phyloP scores from a whole-genome alignment of 345 rosid species.

The Ceriops tagal region DNA sequence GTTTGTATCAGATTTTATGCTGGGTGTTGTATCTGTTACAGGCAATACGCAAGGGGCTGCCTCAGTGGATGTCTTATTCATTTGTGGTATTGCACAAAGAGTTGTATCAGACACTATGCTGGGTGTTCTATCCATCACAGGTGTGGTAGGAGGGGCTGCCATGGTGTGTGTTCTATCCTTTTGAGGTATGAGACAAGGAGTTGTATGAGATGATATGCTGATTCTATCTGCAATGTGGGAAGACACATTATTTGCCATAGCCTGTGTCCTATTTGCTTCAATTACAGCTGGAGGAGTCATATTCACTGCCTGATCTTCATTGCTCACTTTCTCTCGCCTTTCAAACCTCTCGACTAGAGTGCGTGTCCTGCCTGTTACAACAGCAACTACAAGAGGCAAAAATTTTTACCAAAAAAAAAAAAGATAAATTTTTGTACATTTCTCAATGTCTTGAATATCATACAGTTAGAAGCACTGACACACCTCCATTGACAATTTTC shows the following conservation, averaged over 20 bases:
- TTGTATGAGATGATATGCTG: background rate
- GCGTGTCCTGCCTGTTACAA: slow-evolving; percentile 85
- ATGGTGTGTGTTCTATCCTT: slow-evolving; percentile 1
- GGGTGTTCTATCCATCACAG: slow-evolving; percentile 23
- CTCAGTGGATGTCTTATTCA: background rate
- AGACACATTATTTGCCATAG: slow-evolving; percentile 2
- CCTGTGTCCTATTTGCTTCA: slow-evolving; percentile 3
- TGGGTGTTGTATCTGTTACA: background rate
- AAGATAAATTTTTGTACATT: slow-evolving; percentile 21
- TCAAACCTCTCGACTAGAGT: slow-evolving; percentile 91
- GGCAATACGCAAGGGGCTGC: background rate
- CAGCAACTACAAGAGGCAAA: slow-evolving; percentile 67
- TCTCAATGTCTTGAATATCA: slow-evolving; percentile 13
- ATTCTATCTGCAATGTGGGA: slow-evolving; percentile 6
- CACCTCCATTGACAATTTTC: slow-evolving; percentile 92
- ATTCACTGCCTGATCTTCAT: slow-evolving; percentile 39
- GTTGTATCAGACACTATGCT: slow-evolving; percentile 1
- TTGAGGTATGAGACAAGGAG: slow-evolving; percentile 12
- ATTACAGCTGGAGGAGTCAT: slow-evolving; percentile 12
- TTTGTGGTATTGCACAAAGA: background rate
- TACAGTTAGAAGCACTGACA: slow-evolving; percentile 28
- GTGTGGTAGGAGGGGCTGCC: slow-evolving; percentile 1
- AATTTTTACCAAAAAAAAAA: background rate
- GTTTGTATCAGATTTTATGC: background rate
- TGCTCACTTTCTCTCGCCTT: slow-evolving; percentile 44